Conservation (phyloP, 2,329 filamentous ascomycete species). For the Pseudogymnoascus destructans region DNA sequence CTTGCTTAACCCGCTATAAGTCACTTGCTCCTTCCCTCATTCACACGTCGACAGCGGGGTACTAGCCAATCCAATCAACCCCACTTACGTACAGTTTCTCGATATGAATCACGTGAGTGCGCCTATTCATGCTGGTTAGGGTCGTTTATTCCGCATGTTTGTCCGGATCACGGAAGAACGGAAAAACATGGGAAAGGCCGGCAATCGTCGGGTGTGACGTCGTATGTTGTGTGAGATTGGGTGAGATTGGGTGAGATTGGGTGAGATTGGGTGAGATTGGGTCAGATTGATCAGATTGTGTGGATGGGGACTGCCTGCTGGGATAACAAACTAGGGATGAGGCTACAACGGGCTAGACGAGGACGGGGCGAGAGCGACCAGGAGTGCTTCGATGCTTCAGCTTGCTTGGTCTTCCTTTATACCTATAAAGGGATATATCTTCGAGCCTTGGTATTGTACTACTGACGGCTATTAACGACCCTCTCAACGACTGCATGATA, state of each 20-base stretch:
- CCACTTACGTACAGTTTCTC: background rate
- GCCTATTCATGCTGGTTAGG: background rate
- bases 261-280: background rate
- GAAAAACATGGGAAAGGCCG: conserved; percentile 1
- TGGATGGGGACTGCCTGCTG: background rate
- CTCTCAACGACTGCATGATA: background rate
- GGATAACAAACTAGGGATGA: background rate
- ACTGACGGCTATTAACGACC: background rate
- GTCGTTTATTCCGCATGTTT: background rate
- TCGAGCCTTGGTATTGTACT: background rate
- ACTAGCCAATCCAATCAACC: background rate
- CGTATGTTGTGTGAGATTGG: background rate
- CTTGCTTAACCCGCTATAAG: background rate
- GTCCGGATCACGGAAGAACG: background rate
- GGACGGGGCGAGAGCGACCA: background rate
- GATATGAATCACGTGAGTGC: background rate
- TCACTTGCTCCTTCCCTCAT: background rate
- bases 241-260: background rate
- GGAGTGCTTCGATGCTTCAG: background rate
- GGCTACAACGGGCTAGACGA: background rate
- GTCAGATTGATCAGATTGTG: no score
- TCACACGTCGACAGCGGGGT: background rate
- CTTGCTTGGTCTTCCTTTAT: background rate
- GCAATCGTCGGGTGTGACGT: background rate
- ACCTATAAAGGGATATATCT: conserved; percentile 2